These are phyloP conservation scores for Sambucus nigra DNA, from an alignment of 129 eudicot species.

Conservation along the genomic window DNA sequence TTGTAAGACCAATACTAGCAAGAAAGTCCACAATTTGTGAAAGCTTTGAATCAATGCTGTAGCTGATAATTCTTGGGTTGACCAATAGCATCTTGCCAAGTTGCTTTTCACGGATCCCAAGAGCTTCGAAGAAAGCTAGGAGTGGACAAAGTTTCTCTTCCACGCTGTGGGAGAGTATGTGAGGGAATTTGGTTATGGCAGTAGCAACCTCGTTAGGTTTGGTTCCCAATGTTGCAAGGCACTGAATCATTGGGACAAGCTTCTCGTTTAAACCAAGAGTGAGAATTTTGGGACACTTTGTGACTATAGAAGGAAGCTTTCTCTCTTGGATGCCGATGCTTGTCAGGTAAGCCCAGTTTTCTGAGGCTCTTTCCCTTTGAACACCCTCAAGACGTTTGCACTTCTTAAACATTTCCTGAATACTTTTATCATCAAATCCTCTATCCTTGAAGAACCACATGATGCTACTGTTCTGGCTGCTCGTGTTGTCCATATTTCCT, in stretches of 20 bases:
- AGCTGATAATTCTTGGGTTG: conserved; percentile 85
- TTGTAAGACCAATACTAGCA: conserved; percentile 50
- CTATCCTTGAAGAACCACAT: conserved; percentile 87
- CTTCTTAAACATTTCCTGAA: conserved; percentile 56
- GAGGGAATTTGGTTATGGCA: conserved; percentile 83
- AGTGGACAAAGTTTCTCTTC: conserved; percentile 94
- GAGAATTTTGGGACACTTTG: conserved; percentile 80
- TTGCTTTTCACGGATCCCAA: conserved; percentile 76
- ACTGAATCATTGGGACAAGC: conserved; percentile 78
- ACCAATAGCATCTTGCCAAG: conserved; percentile 72
- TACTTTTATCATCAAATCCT: conserved; percentile 81
- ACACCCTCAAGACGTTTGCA: conserved; percentile 75
- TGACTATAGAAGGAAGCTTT: conserved; percentile 67
- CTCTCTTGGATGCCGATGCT: conserved; percentile 85
- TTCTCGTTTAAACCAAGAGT: conserved; percentile 67
- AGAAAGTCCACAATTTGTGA: conserved; percentile 72
- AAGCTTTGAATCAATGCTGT: conserved; percentile 84
- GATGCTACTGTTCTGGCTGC: conserved; percentile 50
- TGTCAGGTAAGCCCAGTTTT: conserved; percentile 77
- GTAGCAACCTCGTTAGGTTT: conserved; percentile 81
- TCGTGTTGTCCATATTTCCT: conserved; percentile 57
- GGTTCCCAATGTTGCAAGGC: conserved; percentile 57
- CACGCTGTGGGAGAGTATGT: conserved; percentile 65
- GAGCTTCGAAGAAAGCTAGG: conserved; percentile 76
- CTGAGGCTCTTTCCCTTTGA: conserved; percentile 52